phyloP scores from a whole-genome alignment of 2,329 filamentous ascomycete genomes.

The Aspergillus quadrilineatus region DNA sequence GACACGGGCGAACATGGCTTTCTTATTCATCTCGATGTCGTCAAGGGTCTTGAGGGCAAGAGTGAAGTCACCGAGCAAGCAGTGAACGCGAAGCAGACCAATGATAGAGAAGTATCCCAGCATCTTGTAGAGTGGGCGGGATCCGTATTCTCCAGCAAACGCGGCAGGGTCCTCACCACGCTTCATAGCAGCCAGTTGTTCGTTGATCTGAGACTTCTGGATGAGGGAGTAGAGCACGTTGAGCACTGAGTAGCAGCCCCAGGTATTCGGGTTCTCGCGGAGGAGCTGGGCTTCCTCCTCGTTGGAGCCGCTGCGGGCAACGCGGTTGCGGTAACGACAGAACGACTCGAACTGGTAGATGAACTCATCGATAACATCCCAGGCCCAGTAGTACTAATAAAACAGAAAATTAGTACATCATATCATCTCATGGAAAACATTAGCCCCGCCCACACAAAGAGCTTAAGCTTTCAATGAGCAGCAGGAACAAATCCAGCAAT shows the following conservation, averaged over 20 bases:
- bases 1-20: slow-evolving; percentile 98
- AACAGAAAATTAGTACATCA: slow-evolving; percentile 11
- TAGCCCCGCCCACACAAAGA: slow-evolving; percentile 11
- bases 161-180: slow-evolving; percentile 83
- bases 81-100: slow-evolving; percentile 92
- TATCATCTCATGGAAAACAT: neutral
- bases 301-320: slow-evolving; percentile 77
- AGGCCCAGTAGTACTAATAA: slow-evolving; percentile 93
- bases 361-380: slow-evolving; percentile 99
- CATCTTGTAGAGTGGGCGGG: slow-evolving; percentile 94
- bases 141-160: slow-evolving; percentile 93
- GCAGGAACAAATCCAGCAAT: neutral
- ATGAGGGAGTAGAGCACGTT: slow-evolving; percentile 99
- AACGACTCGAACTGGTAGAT: slow-evolving; percentile 99
- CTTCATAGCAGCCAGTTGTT: slow-evolving; percentile 94
- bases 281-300: slow-evolving; percentile 90
- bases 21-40: slow-evolving; percentile 99
- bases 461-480: neutral
- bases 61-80: slow-evolving; percentile 94
- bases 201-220: slow-evolving; percentile 95
- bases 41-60: slow-evolving; percentile 97
- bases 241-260: slow-evolving; percentile 98
- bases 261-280: slow-evolving; percentile 96
- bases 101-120: slow-evolving; percentile 99
- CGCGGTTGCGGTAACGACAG: slow-evolving; percentile 90